Evolutionary conservation across 768 basidiomycete genomes (phyloP), one percentile per base, ranked within the genome.

Genomic region (Boletus reticulatus): DNA sequence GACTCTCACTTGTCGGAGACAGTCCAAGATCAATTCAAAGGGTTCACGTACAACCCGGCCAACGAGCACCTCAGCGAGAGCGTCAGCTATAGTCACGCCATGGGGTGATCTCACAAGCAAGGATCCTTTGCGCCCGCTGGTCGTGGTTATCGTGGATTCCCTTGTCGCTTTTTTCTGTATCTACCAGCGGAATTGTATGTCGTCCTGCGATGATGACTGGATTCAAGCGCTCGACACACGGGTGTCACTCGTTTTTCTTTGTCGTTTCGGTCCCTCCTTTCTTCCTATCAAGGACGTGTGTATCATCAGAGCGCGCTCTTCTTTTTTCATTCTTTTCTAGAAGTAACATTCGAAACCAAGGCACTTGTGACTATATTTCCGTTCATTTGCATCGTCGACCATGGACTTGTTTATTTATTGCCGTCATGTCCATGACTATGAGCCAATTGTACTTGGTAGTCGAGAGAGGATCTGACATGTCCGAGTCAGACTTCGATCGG

Each of bases 1-100:
- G 93, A 94, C 66, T 94, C 92, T 4, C 87, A 84, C 27, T 76
- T 99, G 37, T 94, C 92, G 16, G 91, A 97, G 77, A 98, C 95
- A 0, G 94, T 99, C 2, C 96, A 99, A 70, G 93, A 94, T 65
- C 93, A 95, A 71, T 98, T 98, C 81, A 78, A 81, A 63, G 91
- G 91, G 27, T 94, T 94, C 75, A 93, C 91, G 6, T 93, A 92
- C 70, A 92, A 92, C 69, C 89, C 89, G 1, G 84, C 84, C 22
- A 89, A 89, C 69, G 89, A 91, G 62, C 87, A 92, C 64, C 80
- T 92, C 65, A 88, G 88, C 72, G 89, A 90, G 75, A 92, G 89
- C 66, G 88, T 87, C 65, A 88, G 78, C 72, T 90, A 88, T 59
- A 58, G 71, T 38, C 65, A 73, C 44, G 70, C 53, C 55, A 72